Percentiles rank a stretch among this genome's conserved stretches.
Conservation (phyloP, 306 rosid genomes). For the Quercus rubra region DNA sequence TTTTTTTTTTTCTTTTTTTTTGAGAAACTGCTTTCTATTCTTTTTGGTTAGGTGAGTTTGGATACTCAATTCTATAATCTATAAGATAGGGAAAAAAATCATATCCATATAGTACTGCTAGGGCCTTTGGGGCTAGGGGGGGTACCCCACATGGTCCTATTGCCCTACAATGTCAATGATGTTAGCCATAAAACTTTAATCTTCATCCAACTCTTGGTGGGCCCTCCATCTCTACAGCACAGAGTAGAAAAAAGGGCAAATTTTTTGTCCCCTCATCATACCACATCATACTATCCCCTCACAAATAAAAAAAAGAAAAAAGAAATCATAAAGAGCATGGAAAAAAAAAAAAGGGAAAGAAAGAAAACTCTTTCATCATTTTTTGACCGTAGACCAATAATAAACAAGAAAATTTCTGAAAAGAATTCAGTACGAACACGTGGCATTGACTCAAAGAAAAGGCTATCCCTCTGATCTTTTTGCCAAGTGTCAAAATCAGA, state of each 20-base stretch:
- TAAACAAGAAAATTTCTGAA: not conserved
- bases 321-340: not conserved
- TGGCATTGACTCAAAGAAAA: not conserved
- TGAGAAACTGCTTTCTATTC: no score
- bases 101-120: no score
- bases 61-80: no score
- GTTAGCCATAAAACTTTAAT: slow-evolving; percentile 3
- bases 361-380: not conserved
- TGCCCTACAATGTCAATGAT: slow-evolving; percentile 24
- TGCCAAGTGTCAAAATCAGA: slow-evolving; percentile 5
- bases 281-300: not conserved
- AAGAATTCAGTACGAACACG: not conserved
- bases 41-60: no score
- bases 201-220: not conserved
- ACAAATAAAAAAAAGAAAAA: not conserved
- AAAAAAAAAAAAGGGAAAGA: not conserved
- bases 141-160: not conserved
- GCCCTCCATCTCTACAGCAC: not conserved
- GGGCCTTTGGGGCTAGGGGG: not conserved
- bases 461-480: not conserved
- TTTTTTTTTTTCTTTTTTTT: no score
- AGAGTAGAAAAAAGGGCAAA: not conserved
- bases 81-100: no score
- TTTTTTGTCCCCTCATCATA: slow-evolving; percentile 28
- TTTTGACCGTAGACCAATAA: not conserved